Evolutionary conservation across 208 protist species (phyloP), one percentile per base, ranked within the genome.

Genomic region (Leishmania martiniquensis): DNA sequence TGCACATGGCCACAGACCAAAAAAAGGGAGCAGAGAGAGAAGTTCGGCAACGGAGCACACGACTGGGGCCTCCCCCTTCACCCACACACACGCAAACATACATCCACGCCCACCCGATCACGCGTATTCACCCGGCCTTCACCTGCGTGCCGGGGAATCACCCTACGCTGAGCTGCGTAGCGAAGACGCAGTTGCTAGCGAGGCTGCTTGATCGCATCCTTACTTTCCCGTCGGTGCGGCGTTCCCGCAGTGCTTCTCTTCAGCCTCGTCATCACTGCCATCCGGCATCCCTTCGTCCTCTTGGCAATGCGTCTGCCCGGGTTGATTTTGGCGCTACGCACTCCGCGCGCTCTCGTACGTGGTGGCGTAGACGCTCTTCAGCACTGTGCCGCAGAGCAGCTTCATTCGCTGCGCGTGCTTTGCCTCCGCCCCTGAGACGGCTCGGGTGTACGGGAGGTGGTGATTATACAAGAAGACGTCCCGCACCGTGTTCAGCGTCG

Each of bases 301-400:
- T 39, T 6, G 6, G 3, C 20, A 4, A 29, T 2, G 13, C 13
- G n/a, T 68, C 17, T 1, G 13, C 63, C 25, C 2, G 22, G 6
- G 4, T 4, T 44, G 15, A 4, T 47, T 29, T n/a, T 25, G 13
- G 13, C 15, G 34, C 67, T 76, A 70, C 45, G 59, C 60, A 37
- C 59, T 71, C 51, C 75, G 68, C 37, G 66, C 34, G n/a, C 65
- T 68, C 66, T 85, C 81, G 32, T 72, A 76, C 32, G 70, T 79
- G 9, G 80, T 55, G 1, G 75, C 75, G 72, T 92, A 94, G 0
- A 94, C 77, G 44, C 85, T 90, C 72, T 92, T 94, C 22, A 94
- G 80, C 17, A 88, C 74, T 9, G 85, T 88, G 42, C 88, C 86
- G 57, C 91, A 94, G 57, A 91, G 90, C 42, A 83, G 71, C 75